phyloP scores from a whole-genome alignment of 1,284 basidiomycete species.

The Inonotus obliquus region DNA sequence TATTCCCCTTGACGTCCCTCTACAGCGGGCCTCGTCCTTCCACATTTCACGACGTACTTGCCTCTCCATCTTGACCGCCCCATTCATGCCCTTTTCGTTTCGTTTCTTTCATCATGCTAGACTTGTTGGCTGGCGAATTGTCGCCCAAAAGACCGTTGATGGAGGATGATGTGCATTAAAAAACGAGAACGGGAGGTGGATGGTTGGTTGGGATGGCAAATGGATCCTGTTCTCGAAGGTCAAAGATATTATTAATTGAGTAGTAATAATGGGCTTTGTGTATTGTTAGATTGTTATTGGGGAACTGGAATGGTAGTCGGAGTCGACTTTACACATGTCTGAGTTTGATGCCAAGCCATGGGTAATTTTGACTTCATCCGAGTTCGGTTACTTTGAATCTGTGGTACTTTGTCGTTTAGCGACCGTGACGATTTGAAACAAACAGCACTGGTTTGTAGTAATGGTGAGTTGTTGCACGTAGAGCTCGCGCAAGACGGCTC shows the following conservation, averaged over 20 bases:
- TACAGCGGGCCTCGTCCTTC: background rate
- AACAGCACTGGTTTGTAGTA: too few species aligned
- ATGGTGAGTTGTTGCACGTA: too few species aligned
- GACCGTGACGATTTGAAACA: too few species aligned
- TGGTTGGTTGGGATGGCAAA: background rate
- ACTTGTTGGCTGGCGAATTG: background rate
- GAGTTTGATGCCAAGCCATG: too few species aligned
- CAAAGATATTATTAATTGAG: background rate
- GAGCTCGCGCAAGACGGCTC: too few species aligned
- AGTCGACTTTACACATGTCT: background rate
- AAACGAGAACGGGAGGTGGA: background rate
- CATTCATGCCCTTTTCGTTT: background rate
- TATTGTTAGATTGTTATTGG: slow-evolving; percentile 14
- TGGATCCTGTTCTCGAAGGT: slow-evolving; percentile 1
- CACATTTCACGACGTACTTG: background rate
- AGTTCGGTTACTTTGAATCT: too few species aligned
- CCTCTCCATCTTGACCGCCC: background rate
- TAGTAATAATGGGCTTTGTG: background rate
- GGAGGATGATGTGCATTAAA: background rate
- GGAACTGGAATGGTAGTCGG: slow-evolving; percentile 5
- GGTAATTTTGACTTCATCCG: too few species aligned
- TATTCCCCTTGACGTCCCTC: background rate
- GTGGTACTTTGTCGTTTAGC: too few species aligned
- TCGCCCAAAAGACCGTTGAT: background rate
- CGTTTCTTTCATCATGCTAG: background rate